These are phyloP conservation scores for Pugionium cornutum DNA, from an alignment of 345 rosid genomes.

Conservation along the genomic window DNA sequence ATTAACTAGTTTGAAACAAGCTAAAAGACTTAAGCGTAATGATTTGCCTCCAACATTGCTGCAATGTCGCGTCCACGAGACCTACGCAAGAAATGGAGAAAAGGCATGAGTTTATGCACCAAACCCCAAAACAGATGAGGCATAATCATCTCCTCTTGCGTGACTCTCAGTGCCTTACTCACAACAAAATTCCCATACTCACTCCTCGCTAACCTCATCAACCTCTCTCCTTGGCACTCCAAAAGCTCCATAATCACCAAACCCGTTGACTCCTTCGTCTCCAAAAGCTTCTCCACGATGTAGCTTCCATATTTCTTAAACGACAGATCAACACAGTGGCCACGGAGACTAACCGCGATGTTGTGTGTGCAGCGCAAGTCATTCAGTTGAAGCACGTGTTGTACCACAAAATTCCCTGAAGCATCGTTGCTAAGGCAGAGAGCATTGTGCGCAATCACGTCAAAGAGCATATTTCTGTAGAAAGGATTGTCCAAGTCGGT, in stretches of 20 bases:
- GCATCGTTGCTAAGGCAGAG: conserved; percentile 3
- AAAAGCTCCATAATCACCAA: conserved; percentile 1
- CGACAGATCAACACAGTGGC: conserved; percentile 10
- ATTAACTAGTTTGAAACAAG: too few relatives aligned
- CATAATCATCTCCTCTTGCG: not conserved
- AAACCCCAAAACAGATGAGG: conserved; percentile 14
- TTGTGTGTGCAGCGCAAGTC: not conserved
- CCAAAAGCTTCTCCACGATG: conserved; percentile 23
- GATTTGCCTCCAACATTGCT: too few relatives aligned
- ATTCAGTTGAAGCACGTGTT: conserved; percentile 5
- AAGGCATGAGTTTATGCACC: conserved; percentile 16
- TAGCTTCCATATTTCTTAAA: conserved; percentile 25
- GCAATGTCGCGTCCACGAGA: not conserved
- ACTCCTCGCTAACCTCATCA: conserved; percentile 27
- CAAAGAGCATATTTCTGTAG: not conserved
- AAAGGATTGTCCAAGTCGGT: not conserved
- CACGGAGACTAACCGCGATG: conserved; percentile 5
- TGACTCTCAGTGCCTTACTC: not conserved
- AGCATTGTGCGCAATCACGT: conserved; percentile 3
- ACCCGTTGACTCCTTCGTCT: not conserved
- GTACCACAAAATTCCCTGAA: conserved; percentile 28
- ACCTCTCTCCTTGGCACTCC: not conserved
- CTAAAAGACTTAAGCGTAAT: too few relatives aligned
- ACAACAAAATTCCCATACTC: conserved; percentile 31
- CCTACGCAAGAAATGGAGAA: not conserved